phyloP scores from a whole-genome alignment of 495 filamentous ascomycete species.

The Cairneyella variabilis region DNA sequence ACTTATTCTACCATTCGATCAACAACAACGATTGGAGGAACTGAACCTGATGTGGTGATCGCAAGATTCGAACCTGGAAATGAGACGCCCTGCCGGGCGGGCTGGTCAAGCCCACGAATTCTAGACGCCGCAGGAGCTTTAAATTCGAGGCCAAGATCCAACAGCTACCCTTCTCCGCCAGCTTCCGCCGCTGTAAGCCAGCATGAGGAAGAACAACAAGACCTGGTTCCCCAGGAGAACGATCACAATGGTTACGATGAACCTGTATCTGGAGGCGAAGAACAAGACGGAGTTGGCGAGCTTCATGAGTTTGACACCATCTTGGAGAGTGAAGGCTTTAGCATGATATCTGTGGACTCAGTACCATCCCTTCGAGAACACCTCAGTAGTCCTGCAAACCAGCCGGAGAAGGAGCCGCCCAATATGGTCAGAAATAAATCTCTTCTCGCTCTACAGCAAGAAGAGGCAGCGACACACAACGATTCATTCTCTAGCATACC shows the following conservation, averaged over 20 bases:
- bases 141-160: neutral
- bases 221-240: neutral
- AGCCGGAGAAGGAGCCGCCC: neutral
- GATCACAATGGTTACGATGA: constrained; percentile 12
- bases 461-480: constrained; percentile 28
- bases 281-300: constrained; percentile 16
- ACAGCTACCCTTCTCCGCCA: constrained; percentile 8
- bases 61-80: constrained; percentile 22
- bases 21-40: constrained; percentile 6
- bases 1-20: constrained; percentile 23
- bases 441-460: constrained; percentile 1
- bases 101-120: constrained; percentile 25
- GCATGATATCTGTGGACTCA: constrained; percentile 31
- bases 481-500: constrained; percentile 51
- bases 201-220: neutral
- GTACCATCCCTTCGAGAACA: constrained; percentile 25
- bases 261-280: constrained; percentile 15
- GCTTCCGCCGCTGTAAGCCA: neutral
- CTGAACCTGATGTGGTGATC: constrained; percentile 13
- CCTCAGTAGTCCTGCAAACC: constrained; percentile 21
- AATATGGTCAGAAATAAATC: constrained; percentile 5
- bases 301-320: constrained; percentile 26
- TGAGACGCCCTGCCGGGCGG: constrained; percentile 18
- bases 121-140: neutral
- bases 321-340: constrained; percentile 28